These are phyloP conservation scores for Melanopsichium pennsylvanicum DNA, from an alignment of 1,284 basidiomycete species.

Conservation along the genomic window DNA sequence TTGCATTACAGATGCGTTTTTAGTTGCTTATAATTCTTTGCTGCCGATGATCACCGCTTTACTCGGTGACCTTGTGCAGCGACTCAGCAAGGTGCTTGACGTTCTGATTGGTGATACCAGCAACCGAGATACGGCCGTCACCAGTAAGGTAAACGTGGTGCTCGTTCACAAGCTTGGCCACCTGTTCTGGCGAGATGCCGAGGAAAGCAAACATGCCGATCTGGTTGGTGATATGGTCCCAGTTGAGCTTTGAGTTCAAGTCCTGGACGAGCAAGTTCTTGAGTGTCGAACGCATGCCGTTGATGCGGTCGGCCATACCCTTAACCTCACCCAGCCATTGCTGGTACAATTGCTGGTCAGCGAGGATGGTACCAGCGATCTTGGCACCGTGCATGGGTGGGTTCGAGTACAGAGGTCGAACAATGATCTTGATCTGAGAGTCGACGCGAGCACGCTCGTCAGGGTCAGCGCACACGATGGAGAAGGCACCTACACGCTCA, in stretches of 20 bases:
- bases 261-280: slow-evolving; percentile 63
- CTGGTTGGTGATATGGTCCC: slow-evolving; percentile 67
- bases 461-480: slow-evolving; percentile 56
- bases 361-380: slow-evolving; percentile 67
- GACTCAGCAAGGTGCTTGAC: slow-evolving; percentile 63
- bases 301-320: slow-evolving; percentile 67
- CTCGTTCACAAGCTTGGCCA: slow-evolving; percentile 63
- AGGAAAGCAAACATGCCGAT: slow-evolving; percentile 66
- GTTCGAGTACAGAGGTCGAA: slow-evolving; percentile 98
- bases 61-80: slow-evolving; percentile 60
- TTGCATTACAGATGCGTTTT: slow-evolving; percentile 9
- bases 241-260: slow-evolving; percentile 65
- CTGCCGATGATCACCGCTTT: neutral
- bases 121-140: slow-evolving; percentile 66
- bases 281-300: slow-evolving; percentile 64
- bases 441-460: slow-evolving; percentile 65
- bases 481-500: slow-evolving; percentile 64
- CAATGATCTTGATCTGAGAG: slow-evolving; percentile 78
- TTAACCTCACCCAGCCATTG: slow-evolving; percentile 67
- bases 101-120: slow-evolving; percentile 65
- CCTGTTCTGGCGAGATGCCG: slow-evolving; percentile 64
- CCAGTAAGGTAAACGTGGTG: slow-evolving; percentile 66
- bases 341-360: slow-evolving; percentile 66
- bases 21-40: neutral
- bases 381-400: slow-evolving; percentile 81